Evolutionary conservation across 1,284 basidiomycete genomes (phyloP), one percentile per base, ranked within the genome.

Genomic region (Phenoliferia sp.): DNA sequence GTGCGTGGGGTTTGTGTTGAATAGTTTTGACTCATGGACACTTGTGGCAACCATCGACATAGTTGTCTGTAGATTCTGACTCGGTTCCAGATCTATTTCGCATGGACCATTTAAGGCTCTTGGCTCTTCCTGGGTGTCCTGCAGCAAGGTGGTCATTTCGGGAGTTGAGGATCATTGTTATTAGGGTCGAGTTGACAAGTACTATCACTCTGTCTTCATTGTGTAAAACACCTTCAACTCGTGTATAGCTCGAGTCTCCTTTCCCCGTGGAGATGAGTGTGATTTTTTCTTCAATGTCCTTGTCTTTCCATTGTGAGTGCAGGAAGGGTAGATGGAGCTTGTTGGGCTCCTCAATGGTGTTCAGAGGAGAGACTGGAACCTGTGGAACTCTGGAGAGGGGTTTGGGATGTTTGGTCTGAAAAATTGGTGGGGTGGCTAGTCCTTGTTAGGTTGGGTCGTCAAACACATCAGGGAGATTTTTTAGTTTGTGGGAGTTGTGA

Each of bases 1-100:
- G 29, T 4, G 76, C 77, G 7, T 63, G 62, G 0, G 75, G 76
- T 33, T 69, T 67, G 34, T 71, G 67, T 0, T 62, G 67, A 9
- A 66, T 58, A 0, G 67, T 60, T 64, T 84, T 84, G 0, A 75
- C 79, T 1, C 69, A 32, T 62, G 81, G 79, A 64, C 84, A 85
- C 0, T 62, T 72, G 1, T 76, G 68, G 65, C 84, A 85, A 0
- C 77, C 76, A 2, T 74, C 60, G 0, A 82, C 74, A 65, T 84
- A 85, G 0, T 69, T 60, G 0, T 50, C 57, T 0, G 81, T 69
- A 52, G 79, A 76, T 0, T 63, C 64, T 59, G 26, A 85, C 74
- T 0, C 68, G 26, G 1, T 81, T 82, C 84, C 84, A 85, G 78
- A 78, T 83, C 66, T 81, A 84, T 61, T 80, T 75, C 1, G 74